Evolutionary conservation across 2,329 filamentous ascomycete species (phyloP), one percentile per base, ranked within the genome.

Genomic region (Madurella mycetomatis): DNA sequence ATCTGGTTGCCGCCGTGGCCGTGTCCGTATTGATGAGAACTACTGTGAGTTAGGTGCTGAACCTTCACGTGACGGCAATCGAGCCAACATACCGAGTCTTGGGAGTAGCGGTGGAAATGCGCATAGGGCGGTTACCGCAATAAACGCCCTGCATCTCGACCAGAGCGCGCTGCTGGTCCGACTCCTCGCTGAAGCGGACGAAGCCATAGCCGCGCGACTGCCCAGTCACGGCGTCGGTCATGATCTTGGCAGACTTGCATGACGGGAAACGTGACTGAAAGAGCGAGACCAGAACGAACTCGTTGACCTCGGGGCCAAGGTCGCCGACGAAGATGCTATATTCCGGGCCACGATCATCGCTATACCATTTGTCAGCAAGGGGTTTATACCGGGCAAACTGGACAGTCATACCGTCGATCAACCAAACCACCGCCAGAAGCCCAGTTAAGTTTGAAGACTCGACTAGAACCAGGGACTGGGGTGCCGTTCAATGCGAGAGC

Each of bases 241-340:
- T 99, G 75, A 99, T 99, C 82, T 99, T 99, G 68, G 94, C 94
- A 39, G 91, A 96, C 80, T 97, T 97, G 88, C 92, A 97, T 9
- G 91, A 95, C 0, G 88, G 88, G 80, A 95, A 99, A 58, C 92
- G 90, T 68, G 86, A 87, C 76, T 97, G 92, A 83, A 99, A 99
- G 48, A 99, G 86, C 25, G 92, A 95, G 51, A 97, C 92, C 56
- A 99, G 80, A 54, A 97, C 92, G 68, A 95, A 97, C 77, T 99
- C 94, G 73, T 96, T 99, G 65, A 99, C 94, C 74, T 99, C 94
- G 8, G 95, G 94, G 58, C 94, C 94, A 60, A 99, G 86, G 69
- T 99, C 94, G 63, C 94, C 94, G 55, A 99, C 94, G 69, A 99
- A 99, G 74, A 99, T 97, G 65, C 88, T 92, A 73, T 85, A 97